Conservation (phyloP, 2,329 filamentous ascomycete species). For the Cladobotryum mycophilum region DNA sequence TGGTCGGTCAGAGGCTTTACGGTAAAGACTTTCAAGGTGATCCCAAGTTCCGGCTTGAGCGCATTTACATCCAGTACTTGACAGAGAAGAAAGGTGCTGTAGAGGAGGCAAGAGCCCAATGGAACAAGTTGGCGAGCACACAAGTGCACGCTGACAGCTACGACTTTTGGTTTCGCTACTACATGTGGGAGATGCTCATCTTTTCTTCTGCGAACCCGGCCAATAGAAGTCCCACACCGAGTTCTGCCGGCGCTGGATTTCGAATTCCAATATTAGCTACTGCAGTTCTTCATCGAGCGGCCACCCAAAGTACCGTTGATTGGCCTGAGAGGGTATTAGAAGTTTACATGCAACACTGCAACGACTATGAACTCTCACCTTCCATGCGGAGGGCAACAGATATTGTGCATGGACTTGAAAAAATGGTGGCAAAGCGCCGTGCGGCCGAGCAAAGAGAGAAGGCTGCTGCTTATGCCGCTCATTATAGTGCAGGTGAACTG, state of each 20-base stretch:
- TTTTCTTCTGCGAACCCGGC: slow-evolving; percentile 40
- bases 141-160: slow-evolving; percentile 67
- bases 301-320: slow-evolving; percentile 57
- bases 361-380: slow-evolving; percentile 78
- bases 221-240: slow-evolving; percentile 48
- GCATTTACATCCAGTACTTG: slow-evolving; percentile 86
- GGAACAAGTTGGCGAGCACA: slow-evolving; percentile 62
- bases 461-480: slow-evolving; percentile 43
- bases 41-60: slow-evolving; percentile 79
- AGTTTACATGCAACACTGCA: slow-evolving; percentile 72
- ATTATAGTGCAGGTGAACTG: slow-evolving; percentile 28
- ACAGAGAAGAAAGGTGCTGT: slow-evolving; percentile 76
- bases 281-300: slow-evolving; percentile 66
- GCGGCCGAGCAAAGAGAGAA: slow-evolving; percentile 59
- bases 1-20: slow-evolving; percentile 70
- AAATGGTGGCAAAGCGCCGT: slow-evolving; percentile 56
- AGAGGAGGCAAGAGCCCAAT: slow-evolving; percentile 70
- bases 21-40: slow-evolving; percentile 76
- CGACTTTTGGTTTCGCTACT: slow-evolving; percentile 91
- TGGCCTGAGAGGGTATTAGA: slow-evolving; percentile 72
- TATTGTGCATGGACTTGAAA: slow-evolving; percentile 62
- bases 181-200: slow-evolving; percentile 79
- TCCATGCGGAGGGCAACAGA: slow-evolving; percentile 69
- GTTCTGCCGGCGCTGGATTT: slow-evolving; percentile 38
- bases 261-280: slow-evolving; percentile 70